Evolutionary conservation across 1,284 basidiomycete genomes (phyloP).

Genomic region (Leccinum pachyderme): DNA sequence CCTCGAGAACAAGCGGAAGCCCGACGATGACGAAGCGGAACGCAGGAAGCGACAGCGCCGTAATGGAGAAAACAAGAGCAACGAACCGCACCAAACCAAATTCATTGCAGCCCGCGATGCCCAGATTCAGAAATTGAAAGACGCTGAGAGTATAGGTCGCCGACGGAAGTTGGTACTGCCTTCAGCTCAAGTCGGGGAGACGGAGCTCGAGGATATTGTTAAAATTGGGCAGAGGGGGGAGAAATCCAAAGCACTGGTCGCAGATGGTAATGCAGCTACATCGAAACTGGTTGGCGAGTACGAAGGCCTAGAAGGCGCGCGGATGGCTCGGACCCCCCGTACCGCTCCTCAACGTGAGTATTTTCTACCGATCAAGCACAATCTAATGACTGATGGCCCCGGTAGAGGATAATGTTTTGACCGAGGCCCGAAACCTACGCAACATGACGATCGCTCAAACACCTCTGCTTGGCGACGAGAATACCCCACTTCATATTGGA

Average conservation of each 20-base stretch:
- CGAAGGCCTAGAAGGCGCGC: conserved; percentile 82
- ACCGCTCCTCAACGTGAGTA: conserved; percentile 87
- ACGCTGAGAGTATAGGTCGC: conserved; percentile 93
- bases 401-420: conserved; percentile 88
- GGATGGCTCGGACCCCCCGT: conserved; percentile 89
- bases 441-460: conserved; percentile 93
- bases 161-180: conserved; percentile 86
- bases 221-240: conserved; percentile 96
- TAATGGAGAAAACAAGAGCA: conserved; percentile 59
- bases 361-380: conserved; percentile 5
- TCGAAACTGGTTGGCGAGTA: conserved; percentile 89
- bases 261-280: conserved; percentile 80
- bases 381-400: conserved; percentile 11
- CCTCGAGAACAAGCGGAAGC: conserved; percentile 89
- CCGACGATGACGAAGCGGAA: conserved; percentile 86
- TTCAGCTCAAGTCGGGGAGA: conserved; percentile 91
- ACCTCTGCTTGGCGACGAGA: conserved; percentile 94
- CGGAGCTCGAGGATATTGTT: conserved; percentile 96
- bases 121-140: conserved; percentile 95
- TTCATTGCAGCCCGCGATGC: conserved; percentile 93
- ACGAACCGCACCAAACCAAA: conserved; percentile 75
- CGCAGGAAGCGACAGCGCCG: conserved; percentile 82
- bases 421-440: conserved; percentile 92
- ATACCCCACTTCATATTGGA: conserved; percentile 83
- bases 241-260: conserved; percentile 81